Conservation (phyloP, 2,329 filamentous ascomycete species). For the Aspergillus nomiae region DNA sequence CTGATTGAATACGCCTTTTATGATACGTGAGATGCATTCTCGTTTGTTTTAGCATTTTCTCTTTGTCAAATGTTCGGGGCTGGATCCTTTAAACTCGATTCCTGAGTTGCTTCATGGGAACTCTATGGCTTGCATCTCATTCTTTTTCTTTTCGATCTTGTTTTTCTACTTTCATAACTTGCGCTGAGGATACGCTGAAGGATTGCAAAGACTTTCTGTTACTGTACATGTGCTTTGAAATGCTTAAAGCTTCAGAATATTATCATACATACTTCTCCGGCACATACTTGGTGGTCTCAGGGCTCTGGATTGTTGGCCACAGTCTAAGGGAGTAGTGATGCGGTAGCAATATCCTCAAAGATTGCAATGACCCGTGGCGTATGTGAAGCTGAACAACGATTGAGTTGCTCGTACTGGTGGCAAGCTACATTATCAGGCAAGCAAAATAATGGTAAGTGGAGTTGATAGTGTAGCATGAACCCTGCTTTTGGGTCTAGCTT, state of each 20-base stretch:
- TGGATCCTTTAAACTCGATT: constrained; percentile 3
- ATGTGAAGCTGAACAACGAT: neutral
- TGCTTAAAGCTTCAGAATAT: neutral
- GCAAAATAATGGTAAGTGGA: neutral
- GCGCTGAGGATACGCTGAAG: neutral
- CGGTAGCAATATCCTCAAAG: neutral
- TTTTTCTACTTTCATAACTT: neutral
- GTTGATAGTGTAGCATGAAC: neutral
- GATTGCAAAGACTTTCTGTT: neutral
- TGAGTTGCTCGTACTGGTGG: neutral
- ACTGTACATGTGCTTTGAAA: neutral
- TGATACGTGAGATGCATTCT: constrained; percentile 7
- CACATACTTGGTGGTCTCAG: neutral
- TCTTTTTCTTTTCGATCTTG: constrained; percentile 5
- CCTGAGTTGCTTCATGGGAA: neutral
- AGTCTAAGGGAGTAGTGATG: neutral
- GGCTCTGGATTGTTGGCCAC: neutral
- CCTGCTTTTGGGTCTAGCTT: neutral
- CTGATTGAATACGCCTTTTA: constrained; percentile 6
- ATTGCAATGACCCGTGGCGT: neutral
- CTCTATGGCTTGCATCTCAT: neutral
- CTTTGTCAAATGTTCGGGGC: constrained; percentile 4
- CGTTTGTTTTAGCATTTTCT: neutral
- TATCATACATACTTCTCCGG: neutral
- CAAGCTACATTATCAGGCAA: neutral